Base-by-base conservation (phyloP, 2,329 filamentous ascomycete genomes). In the Aspergillus ibericus region DNA sequence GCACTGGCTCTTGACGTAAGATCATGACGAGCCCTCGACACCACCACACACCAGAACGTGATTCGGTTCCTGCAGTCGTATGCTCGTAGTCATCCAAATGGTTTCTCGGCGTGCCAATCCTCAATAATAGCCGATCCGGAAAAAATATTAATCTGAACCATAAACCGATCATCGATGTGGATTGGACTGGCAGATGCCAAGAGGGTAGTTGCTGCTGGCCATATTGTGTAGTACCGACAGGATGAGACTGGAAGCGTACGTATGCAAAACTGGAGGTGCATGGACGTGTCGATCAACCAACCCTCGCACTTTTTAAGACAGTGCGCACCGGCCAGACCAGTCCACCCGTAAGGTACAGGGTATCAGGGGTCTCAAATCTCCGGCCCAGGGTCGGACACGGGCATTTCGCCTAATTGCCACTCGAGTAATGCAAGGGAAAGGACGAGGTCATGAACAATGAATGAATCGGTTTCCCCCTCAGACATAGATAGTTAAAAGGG, bases 321-420 rank as follows among this genome's bases (percentile, higher is more conserved):
- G 56, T 32, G 36, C 22, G 27, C 29, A 9, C 29, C 34, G 56
- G 38, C 59, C 51, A 58, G 61, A 53, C 53, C 42, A 55, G 42
- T 55, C 56, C 49, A 29, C 59, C 59, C 57, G 54, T 51, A 61
- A 61, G 59, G 59, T 57, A 61, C 61, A 32, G 42, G 55, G 51
- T 53, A 53, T 53, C 47, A 63, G 53, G 61, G 60, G 59, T 42
- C 25, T 27, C 22, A 40, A 53, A 47, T 52, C 32, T 56, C 54
- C 51, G 51, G 40, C 2, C n/a, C 15, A 15, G 25, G 44, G 44
- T 47, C 25, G 25, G 44, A n/a, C 7, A 25, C 44, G 44, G 44
- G 25, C 44, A 25, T 47, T 47, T 47, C 16, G 20, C 38, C 20
- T 22, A 29, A 48, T 48, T 48, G 27, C 44, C 44, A 48, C 44